Conservation (phyloP, 2,329 filamentous ascomycete genomes). For the Canariomyces notabilis region DNA sequence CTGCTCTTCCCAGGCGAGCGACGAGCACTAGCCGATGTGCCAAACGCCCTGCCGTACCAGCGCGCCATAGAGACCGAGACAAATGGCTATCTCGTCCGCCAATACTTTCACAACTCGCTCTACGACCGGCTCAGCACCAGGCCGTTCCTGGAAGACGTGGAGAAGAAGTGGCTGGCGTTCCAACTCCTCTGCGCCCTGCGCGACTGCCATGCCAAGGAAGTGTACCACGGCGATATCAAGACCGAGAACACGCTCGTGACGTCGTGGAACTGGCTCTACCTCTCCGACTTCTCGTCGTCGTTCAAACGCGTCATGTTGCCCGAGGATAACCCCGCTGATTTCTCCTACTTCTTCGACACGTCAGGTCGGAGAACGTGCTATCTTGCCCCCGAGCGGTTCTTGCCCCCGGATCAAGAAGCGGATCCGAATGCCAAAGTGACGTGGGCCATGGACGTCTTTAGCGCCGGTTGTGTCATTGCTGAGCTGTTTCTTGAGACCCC, state of each 20-base stretch:
- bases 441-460: conserved; percentile 99
- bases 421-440: conserved; percentile 56
- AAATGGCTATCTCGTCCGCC: conserved; percentile 87
- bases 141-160: conserved; percentile 93
- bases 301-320: conserved; percentile 93
- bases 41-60: conserved; percentile 87
- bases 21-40: conserved; percentile 71
- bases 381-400: conserved; percentile 87
- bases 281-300: conserved; percentile 92
- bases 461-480: conserved; percentile 91
- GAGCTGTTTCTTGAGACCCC: conserved; percentile 92
- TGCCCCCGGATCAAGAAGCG: conserved; percentile 62
- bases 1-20: conserved; percentile 60
- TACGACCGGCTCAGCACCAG: conserved; percentile 96
- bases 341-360: conserved; percentile 96
- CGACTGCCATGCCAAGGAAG: conserved; percentile 81
- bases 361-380: conserved; percentile 91
- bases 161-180: conserved; percentile 98
- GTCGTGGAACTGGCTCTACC: conserved; percentile 98
- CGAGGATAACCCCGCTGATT: conserved; percentile 94
- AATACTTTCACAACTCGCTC: conserved; percentile 92
- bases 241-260: conserved; percentile 95
- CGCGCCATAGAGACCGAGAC: conserved; percentile 86
- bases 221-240: conserved; percentile 98
- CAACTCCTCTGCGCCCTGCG: conserved; percentile 88